Conservation (phyloP, 306 rosid species). For the Ceratonia siliqua region DNA sequence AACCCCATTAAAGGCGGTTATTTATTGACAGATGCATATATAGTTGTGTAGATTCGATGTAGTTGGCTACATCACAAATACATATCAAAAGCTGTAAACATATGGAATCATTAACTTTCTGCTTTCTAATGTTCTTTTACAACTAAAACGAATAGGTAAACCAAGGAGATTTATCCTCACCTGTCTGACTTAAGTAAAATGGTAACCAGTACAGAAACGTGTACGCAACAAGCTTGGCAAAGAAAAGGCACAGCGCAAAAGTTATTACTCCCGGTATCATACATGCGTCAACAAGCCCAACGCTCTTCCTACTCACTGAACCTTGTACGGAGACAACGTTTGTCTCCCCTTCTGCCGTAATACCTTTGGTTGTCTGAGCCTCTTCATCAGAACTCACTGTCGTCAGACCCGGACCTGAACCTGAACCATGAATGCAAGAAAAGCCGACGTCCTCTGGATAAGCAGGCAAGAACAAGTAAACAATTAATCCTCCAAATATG, state of each 20-base stretch:
- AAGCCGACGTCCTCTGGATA: constrained; percentile 72
- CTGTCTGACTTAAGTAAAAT: constrained; percentile 77
- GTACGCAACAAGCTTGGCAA: constrained; percentile 88
- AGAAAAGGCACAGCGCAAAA: constrained; percentile 79
- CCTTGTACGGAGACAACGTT: constrained; percentile 15
- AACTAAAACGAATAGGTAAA: not conserved
- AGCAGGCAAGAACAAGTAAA: constrained; percentile 64
- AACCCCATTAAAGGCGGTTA: not conserved
- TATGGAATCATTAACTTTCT: not conserved
- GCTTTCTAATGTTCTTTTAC: not conserved
- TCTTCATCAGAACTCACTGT: constrained; percentile 44
- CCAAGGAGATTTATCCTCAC: constrained; percentile 36
- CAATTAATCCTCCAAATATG: constrained; percentile 59
- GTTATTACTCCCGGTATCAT: constrained; percentile 80
- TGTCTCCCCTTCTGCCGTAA: constrained; percentile 1
- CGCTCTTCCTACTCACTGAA: constrained; percentile 43
- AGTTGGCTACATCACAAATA: not conserved
- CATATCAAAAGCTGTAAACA: too few relatives aligned
- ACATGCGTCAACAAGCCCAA: constrained; percentile 74
- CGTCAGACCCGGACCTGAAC: constrained; percentile 18
- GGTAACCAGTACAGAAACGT: constrained; percentile 85
- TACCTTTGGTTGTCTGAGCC: constrained; percentile 30
- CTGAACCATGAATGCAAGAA: constrained; percentile 31
- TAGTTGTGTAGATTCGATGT: not conserved
- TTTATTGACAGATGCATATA: not conserved